Conservation (phyloP, 179 eudicot species). For the Spinacia oleracea region DNA sequence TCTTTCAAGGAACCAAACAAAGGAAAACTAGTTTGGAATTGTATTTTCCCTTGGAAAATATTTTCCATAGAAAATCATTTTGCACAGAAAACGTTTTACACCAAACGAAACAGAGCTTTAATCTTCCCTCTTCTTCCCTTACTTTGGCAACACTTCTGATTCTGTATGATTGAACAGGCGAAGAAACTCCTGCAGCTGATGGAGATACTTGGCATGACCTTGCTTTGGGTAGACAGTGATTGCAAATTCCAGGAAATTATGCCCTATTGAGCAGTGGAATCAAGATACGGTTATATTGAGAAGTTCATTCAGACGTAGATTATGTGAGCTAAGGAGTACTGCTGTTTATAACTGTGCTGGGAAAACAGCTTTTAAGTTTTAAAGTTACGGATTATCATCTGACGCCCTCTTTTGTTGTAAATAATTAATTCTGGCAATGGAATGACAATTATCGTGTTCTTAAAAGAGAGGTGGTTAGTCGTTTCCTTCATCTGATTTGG, state of each 20-base stretch:
- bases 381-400: neutral
- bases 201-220: constrained; percentile 77
- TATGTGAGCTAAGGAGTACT: neutral
- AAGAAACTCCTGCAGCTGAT: constrained; percentile 51
- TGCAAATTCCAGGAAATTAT: neutral
- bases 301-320: neutral
- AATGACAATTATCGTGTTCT: neutral
- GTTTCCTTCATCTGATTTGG: neutral
- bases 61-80: too few relatives aligned
- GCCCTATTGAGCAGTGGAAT: neutral
- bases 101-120: too few relatives aligned
- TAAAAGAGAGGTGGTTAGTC: neutral
- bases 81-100: too few relatives aligned
- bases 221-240: constrained; percentile 57
- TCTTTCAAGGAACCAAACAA: too few relatives aligned
- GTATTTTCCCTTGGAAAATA: too few relatives aligned
- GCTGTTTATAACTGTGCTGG: neutral
- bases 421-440: neutral
- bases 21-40: too few relatives aligned
- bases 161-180: constrained; percentile 38
- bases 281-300: constrained; percentile 11
- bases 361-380: neutral
- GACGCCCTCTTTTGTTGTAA: neutral
- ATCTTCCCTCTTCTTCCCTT: too few relatives aligned
- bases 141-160: too few relatives aligned